Evolutionary conservation across 345 rosid species (phyloP).

Genomic region (Geranium brycei): DNA sequence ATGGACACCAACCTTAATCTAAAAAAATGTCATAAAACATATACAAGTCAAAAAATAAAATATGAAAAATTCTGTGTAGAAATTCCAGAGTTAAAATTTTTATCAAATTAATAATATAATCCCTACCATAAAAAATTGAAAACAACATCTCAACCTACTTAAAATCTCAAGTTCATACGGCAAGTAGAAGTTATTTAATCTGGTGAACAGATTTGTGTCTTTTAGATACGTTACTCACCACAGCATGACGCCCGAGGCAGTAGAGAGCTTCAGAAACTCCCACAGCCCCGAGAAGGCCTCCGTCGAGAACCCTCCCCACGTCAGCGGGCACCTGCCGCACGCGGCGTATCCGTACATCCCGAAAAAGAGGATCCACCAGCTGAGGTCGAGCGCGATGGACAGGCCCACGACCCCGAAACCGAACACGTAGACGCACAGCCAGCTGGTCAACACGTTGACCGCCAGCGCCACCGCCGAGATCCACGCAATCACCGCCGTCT

Average conservation of each 20-base stretch:
- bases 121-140: no score
- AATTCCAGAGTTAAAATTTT: no score
- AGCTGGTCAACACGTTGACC: conserved; percentile 4
- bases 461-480: conserved; percentile 1
- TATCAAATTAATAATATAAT: no score
- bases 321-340: conserved; percentile 18
- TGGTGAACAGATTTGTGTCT: no score
- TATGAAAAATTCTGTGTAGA: no score
- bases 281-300: conserved; percentile 25
- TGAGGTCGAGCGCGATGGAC: conserved; percentile 22
- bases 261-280: conserved; percentile 26
- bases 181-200: background rate
- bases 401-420: conserved; percentile 23
- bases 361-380: conserved; percentile 29
- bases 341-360: conserved; percentile 11
- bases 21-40: no score
- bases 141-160: no score
- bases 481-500: background rate
- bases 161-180: no score
- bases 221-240: conserved; percentile 13
- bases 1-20: no score
- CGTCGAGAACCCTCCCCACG: conserved; percentile 28
- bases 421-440: conserved; percentile 6
- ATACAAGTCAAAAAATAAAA: no score
- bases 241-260: conserved; percentile 36